Percentiles rank a stretch among this genome's conserved stretches.
These are phyloP conservation scores for Ascochyta clinopodiicola DNA, from an alignment of 2,329 filamentous ascomycete genomes.

Conservation along the genomic window DNA sequence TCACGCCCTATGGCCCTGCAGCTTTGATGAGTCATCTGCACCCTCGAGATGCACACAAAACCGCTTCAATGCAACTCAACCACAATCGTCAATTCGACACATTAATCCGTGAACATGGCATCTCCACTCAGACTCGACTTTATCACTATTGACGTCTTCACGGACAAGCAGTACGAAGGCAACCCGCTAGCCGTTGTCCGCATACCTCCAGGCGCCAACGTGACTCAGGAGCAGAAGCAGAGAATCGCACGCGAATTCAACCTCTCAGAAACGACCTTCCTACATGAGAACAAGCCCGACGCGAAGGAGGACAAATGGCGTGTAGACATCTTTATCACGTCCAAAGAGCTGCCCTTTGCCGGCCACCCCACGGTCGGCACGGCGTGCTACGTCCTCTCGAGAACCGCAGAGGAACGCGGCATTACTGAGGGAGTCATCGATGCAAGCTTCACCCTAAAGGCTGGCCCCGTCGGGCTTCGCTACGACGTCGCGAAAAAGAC, in stretches of 20 bases:
- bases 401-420: slow-evolving; percentile 30
- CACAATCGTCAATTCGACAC: background rate
- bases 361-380: slow-evolving; percentile 65
- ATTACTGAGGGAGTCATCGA: slow-evolving; percentile 33
- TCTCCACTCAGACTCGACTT: slow-evolving; percentile 38
- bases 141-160: slow-evolving; percentile 58
- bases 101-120: slow-evolving; percentile 16
- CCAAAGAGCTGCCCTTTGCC: slow-evolving; percentile 62
- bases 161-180: slow-evolving; percentile 55
- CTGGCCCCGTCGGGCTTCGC: slow-evolving; percentile 52
- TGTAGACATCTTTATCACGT: slow-evolving; percentile 62
- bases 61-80: background rate
- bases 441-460: slow-evolving; percentile 52
- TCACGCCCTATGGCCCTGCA: slow-evolving; percentile 7
- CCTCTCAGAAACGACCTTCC: slow-evolving; percentile 63
- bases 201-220: slow-evolving; percentile 45
- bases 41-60: background rate
- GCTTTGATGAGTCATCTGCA: slow-evolving; percentile 15
- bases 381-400: slow-evolving; percentile 55
- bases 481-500: slow-evolving; percentile 50
- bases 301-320: slow-evolving; percentile 45
- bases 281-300: slow-evolving; percentile 49
- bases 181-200: slow-evolving; percentile 65
- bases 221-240: slow-evolving; percentile 60
- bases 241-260: slow-evolving; percentile 64